phyloP scores from a whole-genome alignment of 305 asterid genomes.

The Fraxinus ornus region DNA sequence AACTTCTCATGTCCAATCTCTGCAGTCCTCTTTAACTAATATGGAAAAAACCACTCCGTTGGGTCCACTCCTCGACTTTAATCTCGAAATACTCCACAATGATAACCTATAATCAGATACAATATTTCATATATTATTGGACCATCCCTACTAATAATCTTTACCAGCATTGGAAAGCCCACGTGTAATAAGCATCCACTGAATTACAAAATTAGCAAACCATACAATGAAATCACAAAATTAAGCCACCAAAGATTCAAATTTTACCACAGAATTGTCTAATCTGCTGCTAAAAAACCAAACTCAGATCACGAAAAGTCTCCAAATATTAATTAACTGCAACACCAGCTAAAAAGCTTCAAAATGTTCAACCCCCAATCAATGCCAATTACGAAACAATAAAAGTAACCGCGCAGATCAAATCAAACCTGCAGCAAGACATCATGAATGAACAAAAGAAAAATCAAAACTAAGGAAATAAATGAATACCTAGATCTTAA shows the following conservation, averaged over 20 bases:
- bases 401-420: conserved; percentile 32
- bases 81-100: conserved; percentile 42
- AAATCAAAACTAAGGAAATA: conserved; percentile 20
- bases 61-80: conserved; percentile 43
- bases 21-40: conserved; percentile 35
- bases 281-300: conserved; percentile 15
- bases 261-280: conserved; percentile 18
- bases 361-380: conserved; percentile 14
- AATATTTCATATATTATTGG: conserved; percentile 32
- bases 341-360: conserved; percentile 36
- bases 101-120: conserved; percentile 45
- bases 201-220: neutral
- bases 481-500: conserved; percentile 35
- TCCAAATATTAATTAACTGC: conserved; percentile 27
- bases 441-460: conserved; percentile 20
- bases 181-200: conserved; percentile 15
- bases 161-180: conserved; percentile 39
- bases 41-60: conserved; percentile 8
- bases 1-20: conserved; percentile 79
- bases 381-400: conserved; percentile 24
- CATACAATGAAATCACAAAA: neutral
- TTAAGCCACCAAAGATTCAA: conserved; percentile 13
- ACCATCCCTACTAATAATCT: conserved; percentile 41
- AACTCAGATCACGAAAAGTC: conserved; percentile 17
- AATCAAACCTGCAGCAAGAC: conserved; percentile 42